Percentiles rank a stretch among this genome's conserved stretches.
Evolutionary conservation across 805 yeast species (phyloP).

Genomic region (Yarrowia sp.): DNA sequence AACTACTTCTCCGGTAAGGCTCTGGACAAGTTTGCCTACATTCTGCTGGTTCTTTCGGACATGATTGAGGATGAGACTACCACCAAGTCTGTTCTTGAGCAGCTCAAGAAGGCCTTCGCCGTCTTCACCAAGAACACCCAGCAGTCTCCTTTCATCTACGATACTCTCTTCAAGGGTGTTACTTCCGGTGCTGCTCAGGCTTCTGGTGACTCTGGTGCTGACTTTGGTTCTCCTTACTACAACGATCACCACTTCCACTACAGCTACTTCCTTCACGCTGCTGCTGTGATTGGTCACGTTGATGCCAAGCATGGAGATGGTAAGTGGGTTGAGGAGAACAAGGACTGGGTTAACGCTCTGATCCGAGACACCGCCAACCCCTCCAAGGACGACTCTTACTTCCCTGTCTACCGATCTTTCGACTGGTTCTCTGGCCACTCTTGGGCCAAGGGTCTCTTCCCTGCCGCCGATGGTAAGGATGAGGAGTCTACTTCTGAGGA

Average conservation of each 20-base stretch:
- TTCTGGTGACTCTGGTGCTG: conserved; percentile 47
- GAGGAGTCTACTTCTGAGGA: conserved; percentile 75
- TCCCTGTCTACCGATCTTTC: conserved; percentile 66
- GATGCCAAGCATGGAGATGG: conserved; percentile 50
- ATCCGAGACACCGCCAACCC: conserved; percentile 72
- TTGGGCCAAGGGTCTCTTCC: conserved; percentile 72
- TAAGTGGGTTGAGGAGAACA: conserved; percentile 48
- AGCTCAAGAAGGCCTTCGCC: conserved; percentile 63
- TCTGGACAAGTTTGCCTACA: conserved; percentile 85
- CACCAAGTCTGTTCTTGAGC: conserved; percentile 51
- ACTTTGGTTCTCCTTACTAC: conserved; percentile 72
- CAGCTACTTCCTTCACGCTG: conserved; percentile 81
- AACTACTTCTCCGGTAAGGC: conserved; percentile 90
- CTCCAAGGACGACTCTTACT: conserved; percentile 46
- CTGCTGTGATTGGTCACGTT: conserved; percentile 67
- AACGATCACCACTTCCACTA: conserved; percentile 88
- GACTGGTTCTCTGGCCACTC: conserved; percentile 76
- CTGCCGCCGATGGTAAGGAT: conserved; percentile 64
- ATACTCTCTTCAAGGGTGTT: conserved; percentile 53
- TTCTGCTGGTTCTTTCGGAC: conserved; percentile 52
- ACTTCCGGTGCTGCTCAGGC: conserved; percentile 38
- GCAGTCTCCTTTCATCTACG: conserved; percentile 70
- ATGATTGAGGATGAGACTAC: conserved; percentile 41
- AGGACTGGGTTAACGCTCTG: conserved; percentile 58
- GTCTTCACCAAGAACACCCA: conserved; percentile 70